phyloP scores from a whole-genome alignment of 2,329 filamentous ascomycete species.

The Penicillium hesseltinei region DNA sequence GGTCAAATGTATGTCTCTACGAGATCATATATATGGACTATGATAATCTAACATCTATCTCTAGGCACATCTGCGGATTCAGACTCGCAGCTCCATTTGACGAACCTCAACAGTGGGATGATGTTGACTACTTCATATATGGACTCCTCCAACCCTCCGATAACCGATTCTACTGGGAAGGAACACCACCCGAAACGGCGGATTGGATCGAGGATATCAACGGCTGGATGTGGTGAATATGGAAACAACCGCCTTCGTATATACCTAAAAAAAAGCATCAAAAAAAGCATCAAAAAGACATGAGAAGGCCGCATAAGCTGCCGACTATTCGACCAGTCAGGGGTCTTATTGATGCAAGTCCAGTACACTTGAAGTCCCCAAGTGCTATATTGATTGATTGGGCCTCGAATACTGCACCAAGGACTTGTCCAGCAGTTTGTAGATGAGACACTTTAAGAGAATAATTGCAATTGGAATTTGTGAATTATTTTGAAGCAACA shows the following conservation, averaged over 20 bases:
- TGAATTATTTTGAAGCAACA: no score
- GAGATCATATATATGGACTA: neutral
- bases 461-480: no score
- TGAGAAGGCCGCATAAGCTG: no score
- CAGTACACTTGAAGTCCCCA: neutral
- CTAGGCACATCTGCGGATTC: constrained; percentile 7
- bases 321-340: no score
- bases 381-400: no score
- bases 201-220: constrained; percentile 1
- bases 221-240: constrained; percentile 7
- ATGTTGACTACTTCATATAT: constrained; percentile 1
- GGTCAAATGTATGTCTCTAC: constrained; percentile 2
- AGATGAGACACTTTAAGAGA: no score
- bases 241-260: neutral
- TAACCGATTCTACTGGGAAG: constrained; percentile 1
- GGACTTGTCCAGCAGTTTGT: no score
- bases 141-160: constrained; percentile 1
- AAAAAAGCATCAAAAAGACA: no score
- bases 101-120: constrained; percentile 2
- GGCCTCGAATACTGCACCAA: no score
- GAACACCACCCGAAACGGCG: constrained; percentile 1
- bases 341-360: no score
- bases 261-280: no score
- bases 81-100: constrained; percentile 1
- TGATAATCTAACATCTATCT: neutral